These are phyloP conservation scores for Phytophthora pluvialis DNA, from an alignment of 352 stramenopile genomes.

Conservation along the genomic window DNA sequence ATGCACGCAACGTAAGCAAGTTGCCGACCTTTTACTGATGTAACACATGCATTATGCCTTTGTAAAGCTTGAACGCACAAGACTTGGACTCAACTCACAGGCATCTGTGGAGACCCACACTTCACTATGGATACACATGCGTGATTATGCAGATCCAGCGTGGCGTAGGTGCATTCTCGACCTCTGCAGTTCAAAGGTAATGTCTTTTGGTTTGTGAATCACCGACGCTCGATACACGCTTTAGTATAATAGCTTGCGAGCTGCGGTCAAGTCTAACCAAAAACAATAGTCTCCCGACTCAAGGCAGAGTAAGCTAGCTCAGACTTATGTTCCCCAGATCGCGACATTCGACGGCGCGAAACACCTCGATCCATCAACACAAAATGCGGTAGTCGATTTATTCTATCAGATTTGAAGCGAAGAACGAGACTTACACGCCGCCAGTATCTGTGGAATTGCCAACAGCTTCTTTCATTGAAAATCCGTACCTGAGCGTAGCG, in stretches of 20 bases:
- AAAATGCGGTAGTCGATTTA: slow-evolving; percentile 18
- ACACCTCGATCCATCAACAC: slow-evolving; percentile 5
- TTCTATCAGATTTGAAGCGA: slow-evolving; percentile 16
- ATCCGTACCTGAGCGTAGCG: no score
- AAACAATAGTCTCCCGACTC: no score
- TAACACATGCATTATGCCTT: slow-evolving; percentile 7
- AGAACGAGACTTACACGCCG: not conserved
- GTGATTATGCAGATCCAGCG: no score
- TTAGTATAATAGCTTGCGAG: no score
- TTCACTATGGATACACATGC: not conserved
- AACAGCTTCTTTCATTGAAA: no score
- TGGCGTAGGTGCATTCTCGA: no score
- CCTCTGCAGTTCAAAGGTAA: no score
- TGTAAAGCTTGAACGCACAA: slow-evolving; percentile 9
- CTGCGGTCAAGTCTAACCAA: no score
- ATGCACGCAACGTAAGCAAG: slow-evolving; percentile 3
- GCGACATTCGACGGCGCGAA: not conserved
- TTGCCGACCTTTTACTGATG: slow-evolving; percentile 4
- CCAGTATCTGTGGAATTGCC: not conserved
- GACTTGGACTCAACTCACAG: slow-evolving; percentile 5
- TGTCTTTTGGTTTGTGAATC: no score
- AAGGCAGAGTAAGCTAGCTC: not conserved
- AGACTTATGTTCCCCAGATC: not conserved
- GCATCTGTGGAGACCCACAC: not conserved
- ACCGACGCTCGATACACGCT: no score